Conservation (phyloP, 352 stramenopile genomes). For the Phytophthora rubi region DNA sequence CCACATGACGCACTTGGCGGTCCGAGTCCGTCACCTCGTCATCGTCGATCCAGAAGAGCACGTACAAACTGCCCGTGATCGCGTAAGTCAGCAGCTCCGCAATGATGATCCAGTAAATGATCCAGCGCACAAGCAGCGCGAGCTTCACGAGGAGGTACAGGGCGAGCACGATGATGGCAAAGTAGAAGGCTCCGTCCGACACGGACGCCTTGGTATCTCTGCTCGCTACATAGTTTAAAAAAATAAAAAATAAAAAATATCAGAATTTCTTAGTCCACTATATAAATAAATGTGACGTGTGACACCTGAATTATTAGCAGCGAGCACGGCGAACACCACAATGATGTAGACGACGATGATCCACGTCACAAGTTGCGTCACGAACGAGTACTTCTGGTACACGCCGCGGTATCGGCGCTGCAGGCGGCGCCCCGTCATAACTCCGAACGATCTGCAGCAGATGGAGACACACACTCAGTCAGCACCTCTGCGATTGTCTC, state of each 20-base stretch:
- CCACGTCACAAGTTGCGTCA: conserved; percentile 59
- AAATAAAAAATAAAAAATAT: conserved; percentile 5
- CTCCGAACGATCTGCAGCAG: conserved; percentile 47
- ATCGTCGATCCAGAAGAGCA: conserved; percentile 59
- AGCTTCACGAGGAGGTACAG: conserved; percentile 78
- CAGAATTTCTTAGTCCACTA: too few species aligned
- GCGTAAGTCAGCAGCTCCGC: conserved; percentile 63
- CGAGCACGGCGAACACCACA: conserved; percentile 45
- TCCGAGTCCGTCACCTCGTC: conserved; percentile 31
- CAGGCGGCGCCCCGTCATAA: conserved; percentile 64
- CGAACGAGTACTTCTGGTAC: conserved; percentile 65
- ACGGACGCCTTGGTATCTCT: conserved; percentile 26
- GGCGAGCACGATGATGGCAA: conserved; percentile 47
- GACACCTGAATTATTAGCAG: conserved; percentile 36
- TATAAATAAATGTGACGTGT: too few species aligned
- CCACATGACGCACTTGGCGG: conserved; percentile 32
- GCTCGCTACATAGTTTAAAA: conserved; percentile 3
- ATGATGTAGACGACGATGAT: conserved; percentile 64
- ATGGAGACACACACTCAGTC: background rate
- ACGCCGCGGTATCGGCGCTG: conserved; percentile 64
- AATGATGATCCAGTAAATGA: conserved; percentile 86
- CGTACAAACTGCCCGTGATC: conserved; percentile 52
- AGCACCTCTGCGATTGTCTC: background rate
- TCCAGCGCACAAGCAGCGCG: conserved; percentile 79
- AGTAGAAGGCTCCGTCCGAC: conserved; percentile 60